Evolutionary conservation across 352 stramenopile genomes (phyloP).

Genomic region (Globisporangium middletonii): DNA sequence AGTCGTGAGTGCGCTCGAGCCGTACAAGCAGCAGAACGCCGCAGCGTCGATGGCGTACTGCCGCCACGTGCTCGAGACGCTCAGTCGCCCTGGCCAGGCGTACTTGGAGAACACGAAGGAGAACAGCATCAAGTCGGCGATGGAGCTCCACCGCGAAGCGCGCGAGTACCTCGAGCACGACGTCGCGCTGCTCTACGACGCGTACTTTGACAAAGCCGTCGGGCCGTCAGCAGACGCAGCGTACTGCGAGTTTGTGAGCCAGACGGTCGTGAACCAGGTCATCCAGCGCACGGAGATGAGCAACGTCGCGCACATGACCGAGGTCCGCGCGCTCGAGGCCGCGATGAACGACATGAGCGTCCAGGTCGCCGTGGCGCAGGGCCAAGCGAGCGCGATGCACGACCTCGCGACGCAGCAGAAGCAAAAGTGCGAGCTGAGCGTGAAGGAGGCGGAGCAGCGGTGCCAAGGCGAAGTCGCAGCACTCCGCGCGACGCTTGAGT

Average conservation of each 20-base stretch:
- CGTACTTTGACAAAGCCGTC: constrained; percentile 56
- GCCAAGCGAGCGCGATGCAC: constrained; percentile 77
- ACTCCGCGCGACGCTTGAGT: constrained; percentile 69
- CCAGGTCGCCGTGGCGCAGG: constrained; percentile 74
- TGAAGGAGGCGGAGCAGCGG: constrained; percentile 74
- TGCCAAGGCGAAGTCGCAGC: constrained; percentile 57
- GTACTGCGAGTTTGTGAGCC: constrained; percentile 82
- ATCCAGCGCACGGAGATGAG: constrained; percentile 74
- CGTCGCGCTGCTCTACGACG: constrained; percentile 38
- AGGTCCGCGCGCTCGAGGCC: constrained; percentile 71
- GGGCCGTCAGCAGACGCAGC: constrained; percentile 74
- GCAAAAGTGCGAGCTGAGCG: constrained; percentile 68
- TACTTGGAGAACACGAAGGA: constrained; percentile 27
- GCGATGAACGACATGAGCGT: constrained; percentile 80
- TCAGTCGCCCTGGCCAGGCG: constrained; percentile 30
- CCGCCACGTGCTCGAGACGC: constrained; percentile 44
- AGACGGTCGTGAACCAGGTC: constrained; percentile 59
- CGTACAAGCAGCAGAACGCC: constrained; percentile 71
- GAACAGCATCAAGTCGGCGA: constrained; percentile 54
- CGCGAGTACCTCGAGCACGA: constrained; percentile 54
- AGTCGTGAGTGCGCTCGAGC: constrained; percentile 35
- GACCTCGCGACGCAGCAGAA: constrained; percentile 71
- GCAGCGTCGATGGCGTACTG: constrained; percentile 83
- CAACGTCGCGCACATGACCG: constrained; percentile 69
- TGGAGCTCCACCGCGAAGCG: constrained; percentile 70